These are phyloP conservation scores for Calonectria fujianensis DNA, from an alignment of 2,329 filamentous ascomycete genomes.

Conservation along the genomic window DNA sequence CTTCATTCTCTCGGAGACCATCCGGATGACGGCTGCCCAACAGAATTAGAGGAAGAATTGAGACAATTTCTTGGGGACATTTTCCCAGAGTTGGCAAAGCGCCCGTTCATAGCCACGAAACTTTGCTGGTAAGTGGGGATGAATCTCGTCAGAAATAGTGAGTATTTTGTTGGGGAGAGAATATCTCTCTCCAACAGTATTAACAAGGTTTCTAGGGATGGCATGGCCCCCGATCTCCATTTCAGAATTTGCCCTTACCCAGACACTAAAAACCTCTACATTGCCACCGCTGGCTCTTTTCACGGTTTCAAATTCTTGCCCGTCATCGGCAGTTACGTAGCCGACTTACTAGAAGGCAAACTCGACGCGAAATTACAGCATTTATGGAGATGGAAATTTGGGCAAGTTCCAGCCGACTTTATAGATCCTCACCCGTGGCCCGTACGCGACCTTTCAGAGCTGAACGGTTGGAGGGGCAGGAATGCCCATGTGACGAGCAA, in stretches of 20 bases:
- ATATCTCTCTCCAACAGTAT: background rate
- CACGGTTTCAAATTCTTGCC: constrained; percentile 73
- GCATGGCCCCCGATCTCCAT: constrained; percentile 56
- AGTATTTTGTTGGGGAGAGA: too few relatives aligned
- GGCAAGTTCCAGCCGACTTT: constrained; percentile 45
- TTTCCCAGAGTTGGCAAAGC: constrained; percentile 60
- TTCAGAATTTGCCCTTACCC: constrained; percentile 52
- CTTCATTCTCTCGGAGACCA: constrained; percentile 49
- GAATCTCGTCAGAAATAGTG: background rate
- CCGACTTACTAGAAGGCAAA: constrained; percentile 51
- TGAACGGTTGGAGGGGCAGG: constrained; percentile 49
- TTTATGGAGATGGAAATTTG: constrained; percentile 61
- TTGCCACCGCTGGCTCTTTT: constrained; percentile 72
- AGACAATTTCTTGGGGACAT: constrained; percentile 66
- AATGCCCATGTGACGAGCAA: constrained; percentile 49
- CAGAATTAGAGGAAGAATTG: constrained; percentile 72
- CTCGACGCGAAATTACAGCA: constrained; percentile 63
- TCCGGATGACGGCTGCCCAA: constrained; percentile 60
- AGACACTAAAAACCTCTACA: constrained; percentile 61
- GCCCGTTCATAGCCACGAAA: constrained; percentile 67
- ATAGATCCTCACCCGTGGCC: constrained; percentile 50
- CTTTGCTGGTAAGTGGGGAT: constrained; percentile 65
- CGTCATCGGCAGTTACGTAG: constrained; percentile 70
- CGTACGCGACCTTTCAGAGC: constrained; percentile 44
- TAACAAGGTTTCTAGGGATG: constrained; percentile 51